These are phyloP conservation scores for Naganishia cerealis DNA, from an alignment of 1,284 basidiomycete genomes.

Conservation along the genomic window DNA sequence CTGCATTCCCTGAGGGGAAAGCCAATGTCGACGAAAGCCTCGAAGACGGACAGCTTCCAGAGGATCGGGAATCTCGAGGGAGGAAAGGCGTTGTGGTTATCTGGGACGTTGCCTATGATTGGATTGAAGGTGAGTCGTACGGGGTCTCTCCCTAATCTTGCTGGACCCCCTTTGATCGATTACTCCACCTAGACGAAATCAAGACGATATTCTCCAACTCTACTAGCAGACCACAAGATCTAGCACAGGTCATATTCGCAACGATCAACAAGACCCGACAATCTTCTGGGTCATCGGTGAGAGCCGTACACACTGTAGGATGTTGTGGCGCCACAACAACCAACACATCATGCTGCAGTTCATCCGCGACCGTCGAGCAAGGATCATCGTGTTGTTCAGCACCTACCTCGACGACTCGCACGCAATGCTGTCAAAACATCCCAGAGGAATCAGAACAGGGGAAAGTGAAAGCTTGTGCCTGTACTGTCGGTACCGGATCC, in stretches of 20 bases:
- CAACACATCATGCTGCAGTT: slow-evolving; percentile 6
- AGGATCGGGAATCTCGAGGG: slow-evolving; percentile 33
- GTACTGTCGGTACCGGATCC: not conserved
- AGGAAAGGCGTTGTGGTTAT: slow-evolving; percentile 61
- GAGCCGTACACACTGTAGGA: not conserved
- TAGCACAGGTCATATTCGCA: slow-evolving; percentile 32
- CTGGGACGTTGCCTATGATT: slow-evolving; percentile 80
- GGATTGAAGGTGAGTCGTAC: slow-evolving; percentile 61
- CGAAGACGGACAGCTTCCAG: not conserved
- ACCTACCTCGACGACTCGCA: not conserved
- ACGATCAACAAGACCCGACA: slow-evolving; percentile 30
- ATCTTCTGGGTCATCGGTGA: not conserved
- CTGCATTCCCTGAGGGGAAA: slow-evolving; percentile 23
- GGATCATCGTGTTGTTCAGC: not conserved
- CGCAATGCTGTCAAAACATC: not conserved
- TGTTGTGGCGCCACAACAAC: not conserved
- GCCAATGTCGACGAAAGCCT: slow-evolving; percentile 5
- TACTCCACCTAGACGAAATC: slow-evolving; percentile 37
- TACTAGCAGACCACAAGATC: slow-evolving; percentile 35
- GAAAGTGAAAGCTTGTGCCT: slow-evolving; percentile 38
- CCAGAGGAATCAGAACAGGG: slow-evolving; percentile 3
- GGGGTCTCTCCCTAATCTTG: slow-evolving; percentile 32
- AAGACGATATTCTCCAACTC: slow-evolving; percentile 35
- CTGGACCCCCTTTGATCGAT: slow-evolving; percentile 29
- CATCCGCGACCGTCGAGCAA: not conserved